phyloP scores from a whole-genome alignment of 1,284 basidiomycete species.

The Malassezia equina region DNA sequence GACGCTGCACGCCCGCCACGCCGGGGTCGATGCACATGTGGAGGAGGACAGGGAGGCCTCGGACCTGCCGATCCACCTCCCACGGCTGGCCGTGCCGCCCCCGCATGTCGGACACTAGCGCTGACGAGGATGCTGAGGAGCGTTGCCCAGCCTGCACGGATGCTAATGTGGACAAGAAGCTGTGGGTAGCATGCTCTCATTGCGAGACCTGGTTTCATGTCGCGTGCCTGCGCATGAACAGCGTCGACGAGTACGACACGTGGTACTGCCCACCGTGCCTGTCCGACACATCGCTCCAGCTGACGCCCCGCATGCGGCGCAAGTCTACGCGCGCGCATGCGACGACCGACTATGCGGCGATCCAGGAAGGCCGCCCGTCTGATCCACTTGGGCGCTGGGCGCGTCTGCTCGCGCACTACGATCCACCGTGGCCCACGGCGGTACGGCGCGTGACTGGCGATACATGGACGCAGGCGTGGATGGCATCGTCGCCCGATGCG shows the following conservation, averaged over 20 bases:
- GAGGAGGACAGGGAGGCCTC: too few species aligned
- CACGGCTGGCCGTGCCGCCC: background rate
- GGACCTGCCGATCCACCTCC: too few species aligned
- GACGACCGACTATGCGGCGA: conserved; percentile 33
- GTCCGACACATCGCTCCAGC: conserved; percentile 7
- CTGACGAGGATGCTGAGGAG: background rate
- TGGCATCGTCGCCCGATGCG: conserved; percentile 20
- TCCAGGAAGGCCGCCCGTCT: conserved; percentile 33
- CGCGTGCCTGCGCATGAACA: conserved; percentile 25
- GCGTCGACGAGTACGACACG: conserved; percentile 25
- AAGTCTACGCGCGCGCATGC: conserved; percentile 23
- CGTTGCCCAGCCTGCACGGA: conserved; percentile 4
- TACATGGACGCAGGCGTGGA: conserved; percentile 35
- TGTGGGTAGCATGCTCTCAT: conserved; percentile 33
- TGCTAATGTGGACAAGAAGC: background rate
- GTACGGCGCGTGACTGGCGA: conserved; percentile 23
- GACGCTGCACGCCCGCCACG: too few species aligned
- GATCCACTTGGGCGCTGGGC: conserved; percentile 32
- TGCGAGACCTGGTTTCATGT: conserved; percentile 36
- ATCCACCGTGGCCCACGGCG: conserved; percentile 17
- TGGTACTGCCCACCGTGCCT: conserved; percentile 35
- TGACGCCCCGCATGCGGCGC: conserved; percentile 19
- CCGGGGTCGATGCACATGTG: too few species aligned
- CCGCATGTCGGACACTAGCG: background rate
- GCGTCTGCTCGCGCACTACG: conserved; percentile 20